Conservation (phyloP, 1,284 basidiomycete species). For the Pseudozyma pruni region DNA sequence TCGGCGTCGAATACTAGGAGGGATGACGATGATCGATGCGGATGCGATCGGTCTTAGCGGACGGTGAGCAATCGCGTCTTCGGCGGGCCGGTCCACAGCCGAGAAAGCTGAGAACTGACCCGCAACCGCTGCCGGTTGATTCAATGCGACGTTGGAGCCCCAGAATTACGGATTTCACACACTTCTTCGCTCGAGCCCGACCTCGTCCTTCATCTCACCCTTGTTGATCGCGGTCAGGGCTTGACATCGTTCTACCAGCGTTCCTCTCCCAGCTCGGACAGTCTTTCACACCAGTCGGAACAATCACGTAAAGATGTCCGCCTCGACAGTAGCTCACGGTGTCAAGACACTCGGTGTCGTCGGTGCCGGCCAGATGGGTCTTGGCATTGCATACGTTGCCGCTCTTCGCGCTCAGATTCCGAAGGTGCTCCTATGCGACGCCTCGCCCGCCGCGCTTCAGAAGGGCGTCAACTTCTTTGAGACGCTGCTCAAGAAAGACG, state of each 20-base stretch:
- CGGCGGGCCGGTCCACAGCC: conserved; percentile 16
- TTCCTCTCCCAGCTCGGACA: background rate
- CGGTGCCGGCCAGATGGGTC: conserved; percentile 65
- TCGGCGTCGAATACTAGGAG: too few species aligned
- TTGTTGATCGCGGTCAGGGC: background rate
- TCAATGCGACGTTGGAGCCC: background rate
- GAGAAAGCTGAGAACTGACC: background rate
- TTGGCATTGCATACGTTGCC: conserved; percentile 84
- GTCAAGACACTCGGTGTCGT: conserved; percentile 59
- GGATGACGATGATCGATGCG: too few species aligned
- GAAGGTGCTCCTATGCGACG: conserved; percentile 48
- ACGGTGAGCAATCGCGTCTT: background rate
- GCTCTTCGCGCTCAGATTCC: conserved; percentile 69
- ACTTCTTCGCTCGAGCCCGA: background rate
- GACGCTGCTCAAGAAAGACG: conserved; percentile 83
- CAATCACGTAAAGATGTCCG: conserved; percentile 15
- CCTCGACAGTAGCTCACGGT: conserved; percentile 45
- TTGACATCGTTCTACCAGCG: background rate
- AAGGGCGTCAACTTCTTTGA: conserved; percentile 79
- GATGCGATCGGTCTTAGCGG: conserved; percentile 38
- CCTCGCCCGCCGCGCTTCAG: conserved; percentile 72
- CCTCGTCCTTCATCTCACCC: too few species aligned
- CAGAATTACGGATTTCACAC: background rate
- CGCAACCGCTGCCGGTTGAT: background rate
- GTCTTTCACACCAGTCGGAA: background rate